Evolutionary conservation across 1,284 basidiomycete genomes (phyloP), one percentile per base, ranked within the genome.

Genomic region (Boletellus dicymbophilus): DNA sequence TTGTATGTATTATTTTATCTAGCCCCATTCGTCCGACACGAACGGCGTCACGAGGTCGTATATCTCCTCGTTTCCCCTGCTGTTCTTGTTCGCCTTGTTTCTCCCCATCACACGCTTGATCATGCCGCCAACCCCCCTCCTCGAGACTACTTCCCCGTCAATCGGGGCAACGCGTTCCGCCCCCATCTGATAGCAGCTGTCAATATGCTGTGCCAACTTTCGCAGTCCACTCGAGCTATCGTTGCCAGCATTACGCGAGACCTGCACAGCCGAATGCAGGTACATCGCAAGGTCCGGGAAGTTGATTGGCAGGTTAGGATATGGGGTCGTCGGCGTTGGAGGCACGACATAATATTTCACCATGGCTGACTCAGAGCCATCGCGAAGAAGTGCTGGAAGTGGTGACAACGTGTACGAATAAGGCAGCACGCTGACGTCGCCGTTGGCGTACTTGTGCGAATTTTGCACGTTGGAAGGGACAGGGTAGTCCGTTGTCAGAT

Each of bases 31-130:
- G 50, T 82, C 78, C n/a, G 79, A 66, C n/a, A 82, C 76, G 65
- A 90, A 91, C 1, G 88, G 88, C 25, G 88, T 91, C 47, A 91
- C 86, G 16, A 90, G 76, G 44, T 89, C 85, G 55, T 83, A 90
- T 13, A 82, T 84, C 52, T 90, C 86, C 58, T 87, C 85, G 59
- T 90, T 90, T 55, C 75, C 76, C 56, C 74, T 70, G 44, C 72
- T 70, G 58, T 60, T 69, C 55, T 67, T 77, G 52, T 75, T 72
- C 47, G 71, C 69, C 55, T 68, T 78, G 55, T 75, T 72, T 42
- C 80, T 74, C 25, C 82, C 80, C 13, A 88, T 81, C 21, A 86
- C 76, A 36, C 80, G 77, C 63, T 81, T 82, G 56, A 87, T 73
- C 53, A 86, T 68, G 34, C 70, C 77, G 38, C 74, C 76, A 48